Base-by-base conservation (phyloP, 495 filamentous ascomycete genomes). In the Wilcoxina mikolae region DNA sequence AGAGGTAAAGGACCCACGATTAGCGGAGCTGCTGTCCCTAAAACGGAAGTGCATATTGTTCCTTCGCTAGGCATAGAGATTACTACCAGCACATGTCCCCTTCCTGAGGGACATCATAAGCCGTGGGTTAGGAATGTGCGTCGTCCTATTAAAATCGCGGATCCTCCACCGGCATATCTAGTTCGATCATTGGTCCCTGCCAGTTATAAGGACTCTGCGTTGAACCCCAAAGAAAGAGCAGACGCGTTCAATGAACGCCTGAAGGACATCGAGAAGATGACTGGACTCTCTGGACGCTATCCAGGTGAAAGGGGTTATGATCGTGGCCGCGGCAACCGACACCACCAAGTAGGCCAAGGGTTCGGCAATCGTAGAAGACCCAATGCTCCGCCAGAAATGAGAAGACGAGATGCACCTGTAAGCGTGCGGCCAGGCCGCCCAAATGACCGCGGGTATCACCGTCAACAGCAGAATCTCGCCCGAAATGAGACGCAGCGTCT, bases 121-220 rank as follows among this genome's bases (percentile, higher is more conserved):
- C 43, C 43, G 43, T 46, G 22, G 15, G 43, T 46, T 12, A 46
- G 43, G 22, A 12, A 18, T 11, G 43, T 17, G 11, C 43, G 15
- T 20, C 11, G 10, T 46, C 15, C 23, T 17, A 46, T 17, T 24
- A 11, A 17, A 3, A 11, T 46, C n/a, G 15, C 11, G 23, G 43
- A 17, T 17, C 43, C 43, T 18, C 43, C 43, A 10, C 23, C 43
- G 11, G 43, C 43, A 1, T 46, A 18, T 7, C 23, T 10, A 11
- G 23, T 46, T 20, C 43, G 43, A 12, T 20, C 11, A 17, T 11
- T 17, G 15, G 43, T 46, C 7, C 43, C 43, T 17, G 7, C 23
- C n/a, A 46, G 43, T 20, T 46, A 46, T 20, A 46, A 46, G 11
- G 43, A 46, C 23, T 46, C 43, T 3, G 43, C 43, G 11, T 46